Conservation (phyloP, 352 stramenopile genomes). For the Phytophthora pisi region DNA sequence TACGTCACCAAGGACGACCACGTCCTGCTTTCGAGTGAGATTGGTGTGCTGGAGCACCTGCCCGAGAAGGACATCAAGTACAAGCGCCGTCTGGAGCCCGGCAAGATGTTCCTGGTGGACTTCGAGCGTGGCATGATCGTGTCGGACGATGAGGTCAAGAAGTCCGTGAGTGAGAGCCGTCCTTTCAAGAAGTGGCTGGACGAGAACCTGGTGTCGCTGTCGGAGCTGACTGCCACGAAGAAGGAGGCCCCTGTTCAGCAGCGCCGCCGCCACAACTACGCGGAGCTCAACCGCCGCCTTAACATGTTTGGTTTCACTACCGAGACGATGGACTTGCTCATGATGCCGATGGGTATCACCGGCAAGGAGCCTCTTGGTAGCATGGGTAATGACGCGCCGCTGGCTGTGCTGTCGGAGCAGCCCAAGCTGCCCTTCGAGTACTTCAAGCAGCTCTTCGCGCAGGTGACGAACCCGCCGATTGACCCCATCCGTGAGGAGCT, state of each 20-base stretch:
- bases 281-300: slow-evolving; percentile 87
- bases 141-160: slow-evolving; percentile 96
- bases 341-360: slow-evolving; percentile 94
- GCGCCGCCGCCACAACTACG: slow-evolving; percentile 50
- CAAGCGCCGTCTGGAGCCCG: slow-evolving; percentile 95
- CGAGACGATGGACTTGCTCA: slow-evolving; percentile 95
- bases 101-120: slow-evolving; percentile 98
- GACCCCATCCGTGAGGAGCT: slow-evolving; percentile 97
- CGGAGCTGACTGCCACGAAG: slow-evolving; percentile 55
- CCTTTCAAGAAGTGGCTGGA: slow-evolving; percentile 95
- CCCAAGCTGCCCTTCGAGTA: slow-evolving; percentile 96
- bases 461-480: slow-evolving; percentile 98
- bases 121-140: slow-evolving; percentile 95
- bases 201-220: slow-evolving; percentile 90
- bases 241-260: slow-evolving; percentile 23
- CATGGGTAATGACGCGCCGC: slow-evolving; percentile 96
- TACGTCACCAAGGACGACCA: slow-evolving; percentile 98
- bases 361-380: slow-evolving; percentile 94
- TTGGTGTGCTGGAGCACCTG: slow-evolving; percentile 93
- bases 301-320: slow-evolving; percentile 97
- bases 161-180: slow-evolving; percentile 84
- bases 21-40: slow-evolving; percentile 95
- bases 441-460: slow-evolving; percentile 96
- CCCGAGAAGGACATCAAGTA: slow-evolving; percentile 92
- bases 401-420: slow-evolving; percentile 93